A percentile compares a stretch with the other conserved stretches of the same genome.
Evolutionary conservation across 192 early-diverging fungal species (phyloP).

Genomic region (Obelidium mucronatum): DNA sequence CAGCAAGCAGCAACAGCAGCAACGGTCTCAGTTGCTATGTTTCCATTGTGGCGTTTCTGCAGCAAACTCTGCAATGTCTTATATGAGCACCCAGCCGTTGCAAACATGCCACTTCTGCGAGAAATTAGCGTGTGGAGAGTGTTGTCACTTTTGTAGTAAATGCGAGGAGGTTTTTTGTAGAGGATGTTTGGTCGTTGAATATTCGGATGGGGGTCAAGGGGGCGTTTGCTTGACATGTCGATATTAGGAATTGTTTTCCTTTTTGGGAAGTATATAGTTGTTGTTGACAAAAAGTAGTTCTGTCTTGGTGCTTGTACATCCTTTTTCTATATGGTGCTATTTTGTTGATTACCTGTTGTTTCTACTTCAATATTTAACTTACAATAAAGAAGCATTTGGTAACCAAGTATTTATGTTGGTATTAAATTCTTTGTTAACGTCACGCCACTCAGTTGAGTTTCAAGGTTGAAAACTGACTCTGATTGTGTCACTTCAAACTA

Average conservation of each 20-base stretch:
- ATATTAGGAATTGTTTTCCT: background rate
- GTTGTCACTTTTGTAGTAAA: conserved; percentile 4
- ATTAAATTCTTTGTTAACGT: no score
- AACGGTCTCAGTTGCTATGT: conserved; percentile 2
- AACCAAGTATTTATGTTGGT: background rate
- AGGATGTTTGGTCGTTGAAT: background rate
- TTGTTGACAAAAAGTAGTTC: background rate
- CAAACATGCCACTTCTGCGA: conserved; percentile 16
- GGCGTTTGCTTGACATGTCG: conserved; percentile 16
- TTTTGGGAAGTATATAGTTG: background rate
- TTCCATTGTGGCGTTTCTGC: background rate
- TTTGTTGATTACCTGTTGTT: background rate
- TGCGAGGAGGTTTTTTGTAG: conserved; percentile 17
- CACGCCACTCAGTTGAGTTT: no score
- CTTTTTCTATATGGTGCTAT: background rate
- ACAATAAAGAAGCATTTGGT: background rate
- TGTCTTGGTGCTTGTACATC: background rate
- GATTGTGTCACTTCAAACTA: no score
- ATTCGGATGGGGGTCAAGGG: background rate
- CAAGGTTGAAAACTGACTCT: no score
- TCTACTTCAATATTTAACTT: background rate
- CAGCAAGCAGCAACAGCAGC: no score
- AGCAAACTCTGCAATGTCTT: conserved; percentile 19
- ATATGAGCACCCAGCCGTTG: conserved; percentile 13
- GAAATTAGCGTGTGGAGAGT: conserved; percentile 4